Evolutionary conservation across 2,329 filamentous ascomycete species (phyloP).

Genomic region (Cryphonectria japonica): DNA sequence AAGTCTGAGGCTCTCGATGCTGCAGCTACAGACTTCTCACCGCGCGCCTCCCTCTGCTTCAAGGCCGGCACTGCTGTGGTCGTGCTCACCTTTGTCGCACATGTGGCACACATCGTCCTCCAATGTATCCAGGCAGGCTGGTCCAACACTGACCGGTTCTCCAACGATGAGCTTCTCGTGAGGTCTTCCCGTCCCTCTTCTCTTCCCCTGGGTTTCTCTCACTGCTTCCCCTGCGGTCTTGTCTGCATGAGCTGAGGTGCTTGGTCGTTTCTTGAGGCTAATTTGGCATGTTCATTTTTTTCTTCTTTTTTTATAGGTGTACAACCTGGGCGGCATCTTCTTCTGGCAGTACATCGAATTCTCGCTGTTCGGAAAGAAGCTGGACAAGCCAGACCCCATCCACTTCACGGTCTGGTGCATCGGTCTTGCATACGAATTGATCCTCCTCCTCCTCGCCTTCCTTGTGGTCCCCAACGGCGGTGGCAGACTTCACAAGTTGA

Average conservation of each 20-base stretch:
- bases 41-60: constrained; percentile 69
- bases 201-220: too few species aligned
- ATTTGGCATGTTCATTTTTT: not conserved
- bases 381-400: constrained; percentile 76
- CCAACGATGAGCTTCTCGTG: constrained; percentile 28
- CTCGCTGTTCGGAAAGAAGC: constrained; percentile 77
- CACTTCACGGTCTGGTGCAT: constrained; percentile 81
- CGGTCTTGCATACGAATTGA: constrained; percentile 71
- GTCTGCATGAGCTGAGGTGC: not conserved
- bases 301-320: constrained; percentile 63
- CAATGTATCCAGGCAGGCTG: constrained; percentile 65
- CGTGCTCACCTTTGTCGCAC: constrained; percentile 75
- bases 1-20: constrained; percentile 35
- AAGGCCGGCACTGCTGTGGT: constrained; percentile 73
- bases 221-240: too few species aligned
- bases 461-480: constrained; percentile 64
- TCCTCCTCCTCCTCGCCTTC: constrained; percentile 72
- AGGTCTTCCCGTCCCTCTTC: constrained; percentile 6
- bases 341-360: constrained; percentile 85
- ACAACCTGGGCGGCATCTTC: constrained; percentile 82
- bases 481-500: constrained; percentile 39
- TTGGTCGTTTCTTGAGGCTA: not conserved
- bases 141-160: constrained; percentile 42
- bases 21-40: constrained; percentile 51
- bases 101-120: constrained; percentile 71